These are phyloP conservation scores for Lachnellula willkommii DNA, from an alignment of 2,329 filamentous ascomycete genomes.

Conservation along the genomic window DNA sequence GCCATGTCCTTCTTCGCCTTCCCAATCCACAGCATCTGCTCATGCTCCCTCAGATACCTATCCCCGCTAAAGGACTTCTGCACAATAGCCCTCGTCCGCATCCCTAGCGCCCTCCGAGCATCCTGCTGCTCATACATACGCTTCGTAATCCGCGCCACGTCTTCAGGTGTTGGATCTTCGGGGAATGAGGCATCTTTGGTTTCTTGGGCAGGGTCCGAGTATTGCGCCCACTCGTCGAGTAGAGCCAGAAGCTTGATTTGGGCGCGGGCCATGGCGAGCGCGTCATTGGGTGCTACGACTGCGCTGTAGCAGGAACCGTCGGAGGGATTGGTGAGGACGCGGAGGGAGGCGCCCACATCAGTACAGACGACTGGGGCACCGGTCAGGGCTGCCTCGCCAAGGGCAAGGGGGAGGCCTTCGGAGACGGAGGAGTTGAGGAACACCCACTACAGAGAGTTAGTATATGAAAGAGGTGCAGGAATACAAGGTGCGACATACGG, in stretches of 20 bases:
- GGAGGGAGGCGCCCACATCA: slow-evolving; percentile 50
- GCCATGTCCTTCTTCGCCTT: slow-evolving; percentile 11
- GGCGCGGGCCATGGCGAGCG: slow-evolving; percentile 52
- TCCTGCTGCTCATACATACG: slow-evolving; percentile 54
- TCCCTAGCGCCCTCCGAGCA: slow-evolving; percentile 51
- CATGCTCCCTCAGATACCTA: slow-evolving; percentile 56
- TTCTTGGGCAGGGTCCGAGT: slow-evolving; percentile 42
- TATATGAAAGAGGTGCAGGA: background rate
- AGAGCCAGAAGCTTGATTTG: slow-evolving; percentile 58
- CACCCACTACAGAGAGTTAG: slow-evolving; percentile 36
- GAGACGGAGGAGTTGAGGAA: slow-evolving; percentile 54
- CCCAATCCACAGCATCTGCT: slow-evolving; percentile 53
- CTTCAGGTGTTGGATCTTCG: slow-evolving; percentile 43
- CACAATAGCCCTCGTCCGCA: slow-evolving; percentile 53
- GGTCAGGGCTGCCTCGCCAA: slow-evolving; percentile 53
- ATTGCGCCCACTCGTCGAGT: slow-evolving; percentile 56
- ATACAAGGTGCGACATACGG: background rate
- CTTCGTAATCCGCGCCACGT: slow-evolving; percentile 46
- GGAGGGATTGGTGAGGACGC: slow-evolving; percentile 50
- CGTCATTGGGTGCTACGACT: slow-evolving; percentile 60
- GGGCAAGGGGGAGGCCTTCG: slow-evolving; percentile 50
- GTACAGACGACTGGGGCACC: slow-evolving; percentile 52
- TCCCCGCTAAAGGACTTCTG: slow-evolving; percentile 55
- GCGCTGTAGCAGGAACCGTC: slow-evolving; percentile 49
- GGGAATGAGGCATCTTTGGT: slow-evolving; percentile 1